Base-by-base conservation (phyloP, 2,329 filamentous ascomycete species). In the Pseudocercospora musae region DNA sequence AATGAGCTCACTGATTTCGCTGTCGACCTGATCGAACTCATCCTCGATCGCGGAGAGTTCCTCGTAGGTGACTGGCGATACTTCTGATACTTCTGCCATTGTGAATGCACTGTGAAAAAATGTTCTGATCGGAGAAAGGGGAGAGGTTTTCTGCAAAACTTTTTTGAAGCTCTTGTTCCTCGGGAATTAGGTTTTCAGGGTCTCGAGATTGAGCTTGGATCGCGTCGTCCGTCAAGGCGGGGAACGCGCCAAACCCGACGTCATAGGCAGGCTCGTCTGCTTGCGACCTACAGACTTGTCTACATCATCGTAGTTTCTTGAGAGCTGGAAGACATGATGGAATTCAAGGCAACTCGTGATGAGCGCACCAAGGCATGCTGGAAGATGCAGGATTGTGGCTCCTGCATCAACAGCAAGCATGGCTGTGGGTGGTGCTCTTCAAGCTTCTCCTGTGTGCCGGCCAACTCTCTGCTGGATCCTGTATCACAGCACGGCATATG, bases 1-100 rank as follows among this genome's bases (percentile, higher is more conserved):
- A 44, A 42, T 27, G 57, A 31, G 58, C 89, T 75, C 82, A 96
- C 92, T 84, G 72, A 95, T 88, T 75, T 96, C 89, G 37, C 88
- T 83, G 78, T 97, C 92, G 37, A 87, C 87, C 71, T 93, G 86
- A 63, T 93, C 88, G 72, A 96, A 96, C 67, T 96, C 89, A 69
- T 87, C 84, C 81, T 96, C 91, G 67, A 97, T 82, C 61, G 89
- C 84, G 62, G 87, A 85, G 67, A 98, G 87, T 75, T 94, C 86
- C 77, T 92, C 89, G 77, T 91, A 93, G 62, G 83, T 84, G 65
- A 89, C 78, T 62, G 63, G 62, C 4, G 60, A n/a, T 46, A 59
- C 50, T 55, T 67, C 65, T 62, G 68, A 66, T 25, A 60, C 64
- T 33, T 55, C 59, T 23, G 63, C 50, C 63, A 68, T 69, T 56